Base-by-base conservation (phyloP, 805 yeast species). In the Starmerella cellae region DNA sequence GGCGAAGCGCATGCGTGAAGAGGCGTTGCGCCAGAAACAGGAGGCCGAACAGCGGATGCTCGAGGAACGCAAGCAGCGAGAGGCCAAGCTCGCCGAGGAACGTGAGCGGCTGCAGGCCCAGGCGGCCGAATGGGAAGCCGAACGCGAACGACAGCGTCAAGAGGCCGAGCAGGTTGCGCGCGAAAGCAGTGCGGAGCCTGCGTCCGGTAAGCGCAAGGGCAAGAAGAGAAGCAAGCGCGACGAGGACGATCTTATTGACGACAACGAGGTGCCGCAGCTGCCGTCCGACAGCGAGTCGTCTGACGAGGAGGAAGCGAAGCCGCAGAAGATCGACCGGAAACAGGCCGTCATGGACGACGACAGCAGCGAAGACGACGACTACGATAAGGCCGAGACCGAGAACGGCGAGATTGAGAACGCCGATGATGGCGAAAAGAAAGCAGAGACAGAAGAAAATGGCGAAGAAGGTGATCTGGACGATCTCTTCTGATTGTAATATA, bases 1-100 rank as follows among this genome's bases (percentile, higher is more conserved):
- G 48, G 96, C 95, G 19, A 72, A 75, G 60, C 74, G 71, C 55
- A 51, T 69, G 34, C 69, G 79, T 50, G 79, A 75, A 44, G 78
- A 72, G 49, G 82, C 75, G 54, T 69, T 61, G 38, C 62, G 56
- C 2, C 59, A 53, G 42, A 60, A 55, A 37, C 70, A 66, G 45
- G 69, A 66, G 48, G 65, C 64, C 44, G 33, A 28, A n/a, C 42
- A 41, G 30, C 42, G 52, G 20, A 28, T 43, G 24, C 48, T 46
- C 27, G 47, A 44, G 28, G 55, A 47, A 32, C 54, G 60, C 20
- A 53, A 43, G n/a, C 58, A 47, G 43, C 56, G 53, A 29, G 60
- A 53, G 40, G 50, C 49, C 28, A 52, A 52, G 37, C 55, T 61
- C 24, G 61, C 58, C 36, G 56, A 59, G 38, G 59, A 58, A 51